These are phyloP conservation scores for Anthracocystis setariae DNA, from an alignment of 1,284 basidiomycete genomes.

Conservation along the genomic window DNA sequence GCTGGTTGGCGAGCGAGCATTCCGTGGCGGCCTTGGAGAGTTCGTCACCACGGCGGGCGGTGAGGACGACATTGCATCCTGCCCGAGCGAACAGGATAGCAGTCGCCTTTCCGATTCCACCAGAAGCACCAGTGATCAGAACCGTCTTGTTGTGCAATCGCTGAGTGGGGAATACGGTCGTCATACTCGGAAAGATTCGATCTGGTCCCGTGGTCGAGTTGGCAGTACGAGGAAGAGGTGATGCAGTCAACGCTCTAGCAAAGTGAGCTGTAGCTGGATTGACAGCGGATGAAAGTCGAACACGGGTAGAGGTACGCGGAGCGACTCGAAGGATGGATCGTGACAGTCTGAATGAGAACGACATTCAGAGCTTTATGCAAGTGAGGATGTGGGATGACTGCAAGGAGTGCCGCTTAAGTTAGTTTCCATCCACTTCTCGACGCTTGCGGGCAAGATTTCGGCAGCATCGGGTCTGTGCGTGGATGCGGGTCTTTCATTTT, in stretches of 20 bases:
- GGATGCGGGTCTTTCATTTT: too few relatives aligned
- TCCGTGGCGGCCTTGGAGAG: constrained; percentile 68
- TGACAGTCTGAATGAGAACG: constrained; percentile 18
- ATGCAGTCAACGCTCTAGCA: constrained; percentile 14
- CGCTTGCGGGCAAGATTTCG: background rate
- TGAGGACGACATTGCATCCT: constrained; percentile 69
- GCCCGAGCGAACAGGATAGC: constrained; percentile 61
- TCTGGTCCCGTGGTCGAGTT: constrained; percentile 5
- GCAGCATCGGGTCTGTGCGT: constrained; percentile 15
- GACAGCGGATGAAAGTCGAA: background rate
- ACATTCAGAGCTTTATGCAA: constrained; percentile 10
- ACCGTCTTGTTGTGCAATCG: constrained; percentile 81
- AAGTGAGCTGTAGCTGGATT: background rate
- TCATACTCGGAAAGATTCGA: constrained; percentile 50
- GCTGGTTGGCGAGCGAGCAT: constrained; percentile 77
- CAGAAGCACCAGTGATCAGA: constrained; percentile 84
- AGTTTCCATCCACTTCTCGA: background rate
- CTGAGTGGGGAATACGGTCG: constrained; percentile 52
- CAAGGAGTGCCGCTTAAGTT: background rate
- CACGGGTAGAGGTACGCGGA: constrained; percentile 9
- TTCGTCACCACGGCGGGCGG: constrained; percentile 68
- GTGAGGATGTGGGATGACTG: background rate
- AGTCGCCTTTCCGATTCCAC: constrained; percentile 76
- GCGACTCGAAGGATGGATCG: constrained; percentile 18
- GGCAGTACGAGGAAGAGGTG: background rate